Conservation (phyloP, 139 green algal genomes). For the Chlorella vulgaris region DNA sequence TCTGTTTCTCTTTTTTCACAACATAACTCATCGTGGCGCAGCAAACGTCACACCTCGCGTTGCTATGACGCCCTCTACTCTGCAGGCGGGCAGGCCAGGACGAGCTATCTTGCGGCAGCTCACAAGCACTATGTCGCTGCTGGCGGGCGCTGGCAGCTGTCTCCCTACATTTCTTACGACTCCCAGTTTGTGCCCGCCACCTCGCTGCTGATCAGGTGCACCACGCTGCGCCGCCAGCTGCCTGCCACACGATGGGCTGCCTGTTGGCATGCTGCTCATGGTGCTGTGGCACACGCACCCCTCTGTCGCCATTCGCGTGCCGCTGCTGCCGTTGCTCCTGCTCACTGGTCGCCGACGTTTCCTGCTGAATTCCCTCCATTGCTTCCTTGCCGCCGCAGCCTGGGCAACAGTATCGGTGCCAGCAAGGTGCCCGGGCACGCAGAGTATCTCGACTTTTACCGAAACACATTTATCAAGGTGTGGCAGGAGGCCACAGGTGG, state of each 20-base stretch:
- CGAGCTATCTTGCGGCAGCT: not conserved
- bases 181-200: not conserved
- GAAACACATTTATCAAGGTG: not conserved
- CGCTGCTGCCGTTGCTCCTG: no score
- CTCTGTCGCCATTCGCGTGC: no score
- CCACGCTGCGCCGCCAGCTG: no score
- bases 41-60: no score
- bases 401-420: not conserved
- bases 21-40: no score
- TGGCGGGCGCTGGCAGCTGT: not conserved
- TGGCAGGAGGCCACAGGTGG: not conserved
- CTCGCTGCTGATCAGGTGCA: not conserved
- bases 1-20: no score
- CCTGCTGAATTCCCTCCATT: not conserved
- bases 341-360: no score
- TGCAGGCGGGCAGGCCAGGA: conserved; percentile 7
- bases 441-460: not conserved
- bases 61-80: not conserved
- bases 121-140: not conserved
- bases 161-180: not conserved
- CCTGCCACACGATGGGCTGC: no score
- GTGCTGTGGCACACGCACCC: no score
- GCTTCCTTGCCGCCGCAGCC: not conserved
- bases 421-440: not conserved
- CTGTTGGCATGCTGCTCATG: no score